Base-by-base conservation (phyloP, 2,329 filamentous ascomycete genomes). In the Huntiella decipiens region DNA sequence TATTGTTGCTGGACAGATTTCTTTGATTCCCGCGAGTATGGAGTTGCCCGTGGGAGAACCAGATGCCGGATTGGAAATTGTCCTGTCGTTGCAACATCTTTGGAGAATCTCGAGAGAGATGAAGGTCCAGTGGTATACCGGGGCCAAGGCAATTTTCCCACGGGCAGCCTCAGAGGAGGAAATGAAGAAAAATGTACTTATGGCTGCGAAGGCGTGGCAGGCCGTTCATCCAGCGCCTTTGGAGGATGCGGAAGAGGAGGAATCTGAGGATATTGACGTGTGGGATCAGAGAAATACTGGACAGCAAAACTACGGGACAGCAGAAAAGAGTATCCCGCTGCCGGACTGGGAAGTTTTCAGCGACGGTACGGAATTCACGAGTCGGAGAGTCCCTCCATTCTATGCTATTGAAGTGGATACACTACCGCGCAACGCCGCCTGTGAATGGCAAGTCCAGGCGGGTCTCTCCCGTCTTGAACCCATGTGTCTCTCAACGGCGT, bases 1-100 rank as follows among this genome's bases (percentile, higher is more conserved):
- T 12, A 77, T 77, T 46, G 69, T 95, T 33, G 87, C 91, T 0
- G 91, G 91, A 0, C 91, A 96, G 61, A 95, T 98, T 43, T 85
- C 88, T 1, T 70, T 98, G 3, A 63, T 88, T 4, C 87, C 91
- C 0, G 71, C 77, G 3, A 79, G 73, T 3, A 96, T 96, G 88
- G 55, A 61, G 2, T 59, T 83, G 2, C 68, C 71, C 1, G 46
- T 53, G 4, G 48, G 57, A 0, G 56, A 56, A 13, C 38, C 51
- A 13, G 54, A 63, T 3, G 56, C 51, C 3, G 61, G 61, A 4
- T 59, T 74, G 28, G 78, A 87, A 56, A 67, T 79, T 4, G 65
- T 73, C 0, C 67, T 98, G 4, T 74, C 86, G 1, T 66, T 96
- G 10, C 91, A 98, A 60, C 88, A 96, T 60, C 71, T 96, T 17